Conservation (phyloP, 768 basidiomycete genomes). For the Crucibulum laeve region DNA sequence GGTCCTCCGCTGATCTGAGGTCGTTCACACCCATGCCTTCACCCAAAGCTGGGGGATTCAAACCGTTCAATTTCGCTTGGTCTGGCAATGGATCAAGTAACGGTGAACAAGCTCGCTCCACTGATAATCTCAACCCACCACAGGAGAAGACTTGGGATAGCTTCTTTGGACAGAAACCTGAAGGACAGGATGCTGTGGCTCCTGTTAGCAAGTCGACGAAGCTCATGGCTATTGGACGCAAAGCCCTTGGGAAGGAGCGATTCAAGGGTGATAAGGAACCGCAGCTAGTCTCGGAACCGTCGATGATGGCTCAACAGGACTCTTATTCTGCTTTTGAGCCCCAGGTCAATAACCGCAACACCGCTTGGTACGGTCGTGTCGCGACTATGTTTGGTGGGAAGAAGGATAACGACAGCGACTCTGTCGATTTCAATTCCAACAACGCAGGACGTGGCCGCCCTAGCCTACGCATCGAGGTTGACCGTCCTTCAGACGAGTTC, state of each 20-base stretch:
- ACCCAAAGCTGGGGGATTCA: constrained; percentile 26
- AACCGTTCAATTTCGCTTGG: constrained; percentile 26
- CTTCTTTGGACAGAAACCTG: constrained; percentile 26
- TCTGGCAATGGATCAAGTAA: constrained; percentile 7
- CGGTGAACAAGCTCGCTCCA: constrained; percentile 1
- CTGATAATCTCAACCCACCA: constrained; percentile 6
- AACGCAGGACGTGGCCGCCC: constrained; percentile 5
- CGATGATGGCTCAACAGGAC: constrained; percentile 7
- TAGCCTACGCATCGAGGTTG: constrained; percentile 14
- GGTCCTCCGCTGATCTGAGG: constrained; percentile 21
- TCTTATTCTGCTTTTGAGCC: too few relatives aligned
- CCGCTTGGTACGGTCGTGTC: constrained; percentile 34
- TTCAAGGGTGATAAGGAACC: constrained; percentile 22
- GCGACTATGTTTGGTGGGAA: constrained; percentile 18
- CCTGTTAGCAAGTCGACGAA: constrained; percentile 30
- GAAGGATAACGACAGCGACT: constrained; percentile 8
- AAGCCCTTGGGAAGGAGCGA: constrained; percentile 28
- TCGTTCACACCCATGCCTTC: constrained; percentile 51
- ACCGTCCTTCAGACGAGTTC: constrained; percentile 13
- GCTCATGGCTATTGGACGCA: constrained; percentile 41
- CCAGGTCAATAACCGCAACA: constrained; percentile 6
- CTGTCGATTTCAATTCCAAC: constrained; percentile 5
- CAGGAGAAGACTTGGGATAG: constrained; percentile 39
- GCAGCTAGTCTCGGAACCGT: constrained; percentile 2
- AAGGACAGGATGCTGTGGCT: constrained; percentile 5